Evolutionary conservation across 2,329 filamentous ascomycete species (phyloP).

Genomic region (Aspergillus ochraceoroseus): DNA sequence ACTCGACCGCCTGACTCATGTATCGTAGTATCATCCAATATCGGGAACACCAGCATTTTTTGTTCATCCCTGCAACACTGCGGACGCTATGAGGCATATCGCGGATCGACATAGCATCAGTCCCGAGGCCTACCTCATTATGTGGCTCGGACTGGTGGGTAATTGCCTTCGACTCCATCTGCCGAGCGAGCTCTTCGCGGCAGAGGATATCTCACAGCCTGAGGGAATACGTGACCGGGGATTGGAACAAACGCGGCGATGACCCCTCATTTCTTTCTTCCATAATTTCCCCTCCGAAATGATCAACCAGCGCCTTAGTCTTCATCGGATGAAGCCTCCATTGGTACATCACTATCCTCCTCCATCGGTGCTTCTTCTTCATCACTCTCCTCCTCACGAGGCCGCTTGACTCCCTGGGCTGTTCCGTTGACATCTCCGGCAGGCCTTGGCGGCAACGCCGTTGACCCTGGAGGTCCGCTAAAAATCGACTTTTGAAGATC

Average conservation of each 20-base stretch:
- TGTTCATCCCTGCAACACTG: constrained; percentile 86
- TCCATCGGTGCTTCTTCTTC: constrained; percentile 55
- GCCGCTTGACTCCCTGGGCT: constrained; percentile 58
- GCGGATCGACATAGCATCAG: constrained; percentile 39
- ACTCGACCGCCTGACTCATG: constrained; percentile 34
- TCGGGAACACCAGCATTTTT: constrained; percentile 77
- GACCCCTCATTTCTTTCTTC: constrained; percentile 9
- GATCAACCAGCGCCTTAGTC: constrained; percentile 47
- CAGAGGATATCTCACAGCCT: constrained; percentile 21
- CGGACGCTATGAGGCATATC: constrained; percentile 69
- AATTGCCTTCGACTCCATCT: constrained; percentile 73
- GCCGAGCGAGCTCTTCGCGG: constrained; percentile 58
- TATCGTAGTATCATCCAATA: constrained; percentile 70
- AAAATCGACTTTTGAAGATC: constrained; percentile 77
- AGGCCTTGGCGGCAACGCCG: constrained; percentile 49
- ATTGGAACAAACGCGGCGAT: constrained; percentile 16
- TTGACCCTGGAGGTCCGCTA: constrained; percentile 52
- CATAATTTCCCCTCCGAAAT: constrained; percentile 6
- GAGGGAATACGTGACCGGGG: constrained; percentile 18
- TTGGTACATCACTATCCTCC: constrained; percentile 64
- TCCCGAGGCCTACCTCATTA: constrained; percentile 66
- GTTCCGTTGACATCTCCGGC: constrained; percentile 44
- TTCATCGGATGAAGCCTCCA: constrained; percentile 69
- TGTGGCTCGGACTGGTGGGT: constrained; percentile 87
- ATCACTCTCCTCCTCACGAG: constrained; percentile 59